A percentile compares a stretch with the other conserved stretches of the same genome.
Conservation (phyloP, 148 eudicot species). For the Silene latifolia region DNA sequence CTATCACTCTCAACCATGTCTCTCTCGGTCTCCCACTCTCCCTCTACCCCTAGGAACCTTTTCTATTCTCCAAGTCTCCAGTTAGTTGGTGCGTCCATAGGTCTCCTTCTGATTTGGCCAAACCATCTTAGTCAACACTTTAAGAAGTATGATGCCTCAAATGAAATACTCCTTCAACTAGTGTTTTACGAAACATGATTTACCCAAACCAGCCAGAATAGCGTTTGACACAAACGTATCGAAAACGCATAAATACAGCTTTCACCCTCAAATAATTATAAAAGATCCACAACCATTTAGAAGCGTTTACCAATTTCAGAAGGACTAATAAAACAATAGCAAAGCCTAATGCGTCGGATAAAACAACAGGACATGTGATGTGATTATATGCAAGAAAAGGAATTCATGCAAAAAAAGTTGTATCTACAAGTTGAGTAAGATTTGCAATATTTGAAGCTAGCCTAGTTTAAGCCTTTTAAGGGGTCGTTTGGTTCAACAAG, state of each 20-base stretch:
- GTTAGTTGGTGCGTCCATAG: too few species aligned
- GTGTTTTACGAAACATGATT: neutral
- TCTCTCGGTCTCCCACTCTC: too few species aligned
- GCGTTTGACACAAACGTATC: neutral
- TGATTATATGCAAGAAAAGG: neutral
- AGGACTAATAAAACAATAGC: neutral
- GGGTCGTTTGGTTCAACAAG: too few species aligned
- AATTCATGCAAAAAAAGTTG: neutral
- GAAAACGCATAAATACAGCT: neutral
- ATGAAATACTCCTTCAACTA: neutral
- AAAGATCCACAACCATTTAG: conserved; percentile 1
- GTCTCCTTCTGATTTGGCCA: too few species aligned
- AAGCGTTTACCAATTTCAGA: neutral
- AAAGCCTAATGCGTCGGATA: neutral
- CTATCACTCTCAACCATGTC: too few species aligned
- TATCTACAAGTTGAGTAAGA: neutral
- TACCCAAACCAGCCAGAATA: neutral
- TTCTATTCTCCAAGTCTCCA: too few species aligned
- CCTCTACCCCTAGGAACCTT: too few species aligned
- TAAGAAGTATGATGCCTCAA: conserved; percentile 2
- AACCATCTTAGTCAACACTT: too few species aligned
- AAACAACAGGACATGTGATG: neutral
- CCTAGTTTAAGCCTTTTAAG: neutral
- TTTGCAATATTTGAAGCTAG: neutral
- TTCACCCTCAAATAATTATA: neutral